These are phyloP conservation scores for Colletotrichum aenigma DNA, from an alignment of 2,329 filamentous ascomycete genomes.

Conservation along the genomic window DNA sequence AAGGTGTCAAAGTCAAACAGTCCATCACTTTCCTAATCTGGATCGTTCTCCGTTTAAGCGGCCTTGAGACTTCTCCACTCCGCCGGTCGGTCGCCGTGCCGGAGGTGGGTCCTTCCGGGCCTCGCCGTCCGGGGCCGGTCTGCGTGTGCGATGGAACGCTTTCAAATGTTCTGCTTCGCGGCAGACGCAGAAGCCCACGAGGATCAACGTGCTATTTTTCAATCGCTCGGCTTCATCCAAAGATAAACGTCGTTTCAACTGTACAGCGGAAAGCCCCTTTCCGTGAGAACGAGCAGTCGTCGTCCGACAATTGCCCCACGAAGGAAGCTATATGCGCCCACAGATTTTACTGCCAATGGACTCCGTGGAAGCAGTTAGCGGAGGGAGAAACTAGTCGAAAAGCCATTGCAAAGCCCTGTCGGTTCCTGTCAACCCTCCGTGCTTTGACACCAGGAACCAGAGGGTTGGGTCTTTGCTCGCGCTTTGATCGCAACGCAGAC, in stretches of 20 bases:
- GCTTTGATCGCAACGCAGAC: neutral
- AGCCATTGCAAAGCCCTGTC: neutral
- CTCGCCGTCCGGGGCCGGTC: neutral
- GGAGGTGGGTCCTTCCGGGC: neutral
- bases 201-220: neutral
- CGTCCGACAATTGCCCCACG: neutral
- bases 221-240: neutral
- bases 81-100: neutral
- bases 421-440: neutral
- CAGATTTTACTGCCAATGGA: neutral
- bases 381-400: neutral
- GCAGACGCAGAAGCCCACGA: neutral
- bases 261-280: neutral
- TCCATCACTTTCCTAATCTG: neutral
- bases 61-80: neutral
- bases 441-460: neutral
- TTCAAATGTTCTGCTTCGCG: neutral
- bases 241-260: neutral
- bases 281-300: neutral
- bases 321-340: neutral
- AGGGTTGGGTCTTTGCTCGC: neutral
- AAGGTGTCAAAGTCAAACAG: neutral
- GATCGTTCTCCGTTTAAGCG: neutral
- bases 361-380: neutral
- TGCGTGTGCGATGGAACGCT: neutral